These are phyloP conservation scores for Solanum appendiculatum DNA, from an alignment of 257 asterid species.

Conservation along the genomic window DNA sequence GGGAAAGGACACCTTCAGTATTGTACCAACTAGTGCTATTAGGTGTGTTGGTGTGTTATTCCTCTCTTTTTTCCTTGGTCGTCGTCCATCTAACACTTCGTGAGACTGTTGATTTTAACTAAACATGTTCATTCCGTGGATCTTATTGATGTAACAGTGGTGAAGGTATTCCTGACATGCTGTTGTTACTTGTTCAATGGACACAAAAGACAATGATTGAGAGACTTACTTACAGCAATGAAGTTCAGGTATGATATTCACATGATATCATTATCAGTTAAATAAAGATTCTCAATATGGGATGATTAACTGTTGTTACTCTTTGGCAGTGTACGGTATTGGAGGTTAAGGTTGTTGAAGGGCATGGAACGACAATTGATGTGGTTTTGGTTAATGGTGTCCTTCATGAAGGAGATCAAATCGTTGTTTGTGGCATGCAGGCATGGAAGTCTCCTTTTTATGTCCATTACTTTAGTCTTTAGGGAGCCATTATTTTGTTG, in stretches of 20 bases:
- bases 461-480: not conserved
- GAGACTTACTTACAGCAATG: constrained; percentile 75
- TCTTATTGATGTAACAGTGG: constrained; percentile 39
- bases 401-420: constrained; percentile 95
- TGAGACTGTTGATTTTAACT: not conserved
- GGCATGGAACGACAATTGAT: constrained; percentile 96
- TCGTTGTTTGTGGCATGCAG: constrained; percentile 97
- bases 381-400: constrained; percentile 94
- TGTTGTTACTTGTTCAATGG: constrained; percentile 80
- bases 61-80: not conserved
- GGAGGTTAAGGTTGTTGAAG: constrained; percentile 98
- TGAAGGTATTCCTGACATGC: constrained; percentile 87
- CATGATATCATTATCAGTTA: not conserved
- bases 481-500: not conserved
- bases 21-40: constrained; percentile 96
- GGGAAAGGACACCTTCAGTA: constrained; percentile 71
- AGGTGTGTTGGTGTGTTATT: constrained; percentile 34
- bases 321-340: constrained; percentile 84
- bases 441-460: constrained; percentile 16
- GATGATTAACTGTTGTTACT: constrained; percentile 5
- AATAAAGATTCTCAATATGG: not conserved
- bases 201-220: constrained; percentile 76
- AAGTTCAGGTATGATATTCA: constrained; percentile 62
- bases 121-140: not conserved
- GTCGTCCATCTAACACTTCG: not conserved